Conservation (phyloP, 192 early-diverging fungal species). For the Spizellomyces punctatus region DNA sequence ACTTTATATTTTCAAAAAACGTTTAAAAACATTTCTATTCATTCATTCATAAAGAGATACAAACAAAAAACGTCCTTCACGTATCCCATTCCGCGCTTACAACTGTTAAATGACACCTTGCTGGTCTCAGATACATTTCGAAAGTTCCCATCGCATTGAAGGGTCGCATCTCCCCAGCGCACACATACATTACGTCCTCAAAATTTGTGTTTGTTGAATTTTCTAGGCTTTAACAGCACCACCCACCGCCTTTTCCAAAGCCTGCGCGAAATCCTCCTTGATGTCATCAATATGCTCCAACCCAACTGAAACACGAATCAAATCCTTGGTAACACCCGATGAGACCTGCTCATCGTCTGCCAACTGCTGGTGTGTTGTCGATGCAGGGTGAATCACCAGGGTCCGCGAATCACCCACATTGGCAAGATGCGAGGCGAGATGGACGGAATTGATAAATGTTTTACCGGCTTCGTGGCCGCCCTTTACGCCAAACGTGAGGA, state of each 20-base stretch:
- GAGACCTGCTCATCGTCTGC: constrained; percentile 77
- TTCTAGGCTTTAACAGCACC: too few relatives aligned
- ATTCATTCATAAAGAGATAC: too few relatives aligned
- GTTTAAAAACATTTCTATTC: too few relatives aligned
- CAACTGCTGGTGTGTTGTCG: constrained; percentile 89
- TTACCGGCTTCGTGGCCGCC: constrained; percentile 57
- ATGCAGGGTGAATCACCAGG: constrained; percentile 80
- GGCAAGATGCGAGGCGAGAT: constrained; percentile 87
- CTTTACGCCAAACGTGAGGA: constrained; percentile 59
- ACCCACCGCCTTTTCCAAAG: constrained; percentile 35
- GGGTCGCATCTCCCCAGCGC: too few relatives aligned
- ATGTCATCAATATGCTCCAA: constrained; percentile 72
- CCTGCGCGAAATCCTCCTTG: constrained; percentile 54
- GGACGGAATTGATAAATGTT: constrained; percentile 74
- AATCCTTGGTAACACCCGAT: constrained; percentile 77
- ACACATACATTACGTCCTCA: too few relatives aligned
- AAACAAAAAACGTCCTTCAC: too few relatives aligned
- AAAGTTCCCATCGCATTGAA: too few relatives aligned
- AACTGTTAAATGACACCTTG: too few relatives aligned
- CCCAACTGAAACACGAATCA: constrained; percentile 85
- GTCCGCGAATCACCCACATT: constrained; percentile 95
- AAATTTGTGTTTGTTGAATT: too few relatives aligned
- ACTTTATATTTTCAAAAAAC: too few relatives aligned
- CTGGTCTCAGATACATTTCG: too few relatives aligned
- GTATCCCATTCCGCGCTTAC: too few relatives aligned